Evolutionary conservation across 352 stramenopile species (phyloP), one percentile per base, ranked within the genome.

Genomic region (Phytophthora ohioensis): DNA sequence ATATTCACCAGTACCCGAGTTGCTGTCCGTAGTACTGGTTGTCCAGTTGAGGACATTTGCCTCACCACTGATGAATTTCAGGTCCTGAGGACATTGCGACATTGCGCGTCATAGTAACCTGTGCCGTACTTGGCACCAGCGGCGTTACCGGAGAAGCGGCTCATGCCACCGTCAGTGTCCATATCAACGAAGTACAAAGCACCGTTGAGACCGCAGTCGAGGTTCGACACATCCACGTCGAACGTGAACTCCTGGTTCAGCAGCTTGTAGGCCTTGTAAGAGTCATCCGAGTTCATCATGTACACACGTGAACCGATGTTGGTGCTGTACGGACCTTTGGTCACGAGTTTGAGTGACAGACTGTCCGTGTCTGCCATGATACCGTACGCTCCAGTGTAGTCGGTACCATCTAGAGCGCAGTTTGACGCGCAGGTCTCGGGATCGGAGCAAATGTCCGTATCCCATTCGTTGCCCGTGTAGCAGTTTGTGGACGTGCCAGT

Each of bases 181-280:
- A 90, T 91, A 52, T 88, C 69, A 30, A 90, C 76, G 41, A 91
- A 91, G 73, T 91, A 90, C 9, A 91, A 55, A 11, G 84, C 84
- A 13, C 84, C 78, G 57, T 91, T 91, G 9, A 82, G 51, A 12
- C 84, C 81, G 21, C 84, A 91, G 8, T 72, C 67, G 10, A 90
- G 61, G 8, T 67, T 51, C 3, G 78, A 89, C 7, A 87, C 78
- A 43, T 91, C 84, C 34, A 90, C 80, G 46, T 89, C 80, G n/a
- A 91, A 87, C 0, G 81, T 67, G 55, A 90, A 88, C 67, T 91
- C 81, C 57, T 88, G 67, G 72, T 91, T 90, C 38, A 89, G 62
- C 42, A 90, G 75, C 71, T 84, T 80, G 69, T 75, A 90, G 9
- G 67, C 48, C 60, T 86, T 82, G 76, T 88, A 90, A 8, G 39